These are phyloP conservation scores for Beauveria medogensis DNA, from an alignment of 2,329 filamentous ascomycete genomes.

Conservation along the genomic window DNA sequence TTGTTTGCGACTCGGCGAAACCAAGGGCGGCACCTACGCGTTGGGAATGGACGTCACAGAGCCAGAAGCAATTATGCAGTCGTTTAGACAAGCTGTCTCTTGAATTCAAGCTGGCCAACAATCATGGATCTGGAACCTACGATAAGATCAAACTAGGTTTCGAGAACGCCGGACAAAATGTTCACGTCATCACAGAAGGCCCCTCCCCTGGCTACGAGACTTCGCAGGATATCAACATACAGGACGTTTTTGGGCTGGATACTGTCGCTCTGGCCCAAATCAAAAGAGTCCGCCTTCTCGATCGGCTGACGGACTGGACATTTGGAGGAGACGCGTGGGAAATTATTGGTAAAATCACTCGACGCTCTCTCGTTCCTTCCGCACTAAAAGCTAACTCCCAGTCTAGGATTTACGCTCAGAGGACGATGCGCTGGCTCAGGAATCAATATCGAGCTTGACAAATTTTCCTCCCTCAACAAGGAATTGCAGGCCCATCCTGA, in stretches of 20 bases:
- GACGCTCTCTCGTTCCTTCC: background rate
- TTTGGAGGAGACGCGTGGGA: background rate
- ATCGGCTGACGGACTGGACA: background rate
- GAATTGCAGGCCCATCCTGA: background rate
- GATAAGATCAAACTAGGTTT: background rate
- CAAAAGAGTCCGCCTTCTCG: background rate
- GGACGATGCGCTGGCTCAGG: background rate
- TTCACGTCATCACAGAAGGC: background rate
- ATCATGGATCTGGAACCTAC: background rate
- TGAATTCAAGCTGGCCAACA: background rate
- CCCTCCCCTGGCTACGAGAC: background rate
- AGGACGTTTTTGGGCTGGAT: background rate
- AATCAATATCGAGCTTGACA: background rate
- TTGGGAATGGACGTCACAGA: background rate
- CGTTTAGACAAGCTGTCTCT: background rate
- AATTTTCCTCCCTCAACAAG: background rate
- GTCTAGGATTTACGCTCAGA: background rate
- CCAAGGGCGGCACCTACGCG: background rate
- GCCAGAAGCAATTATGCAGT: background rate
- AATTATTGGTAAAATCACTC: background rate
- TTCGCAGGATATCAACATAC: background rate
- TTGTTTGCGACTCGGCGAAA: background rate
- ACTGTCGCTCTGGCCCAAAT: background rate
- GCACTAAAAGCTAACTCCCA: background rate
- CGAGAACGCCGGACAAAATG: background rate